A percentile compares a stretch with the other conserved stretches of the same genome.
Conservation (phyloP, 257 asterid genomes). For the Solanum boliviense region DNA sequence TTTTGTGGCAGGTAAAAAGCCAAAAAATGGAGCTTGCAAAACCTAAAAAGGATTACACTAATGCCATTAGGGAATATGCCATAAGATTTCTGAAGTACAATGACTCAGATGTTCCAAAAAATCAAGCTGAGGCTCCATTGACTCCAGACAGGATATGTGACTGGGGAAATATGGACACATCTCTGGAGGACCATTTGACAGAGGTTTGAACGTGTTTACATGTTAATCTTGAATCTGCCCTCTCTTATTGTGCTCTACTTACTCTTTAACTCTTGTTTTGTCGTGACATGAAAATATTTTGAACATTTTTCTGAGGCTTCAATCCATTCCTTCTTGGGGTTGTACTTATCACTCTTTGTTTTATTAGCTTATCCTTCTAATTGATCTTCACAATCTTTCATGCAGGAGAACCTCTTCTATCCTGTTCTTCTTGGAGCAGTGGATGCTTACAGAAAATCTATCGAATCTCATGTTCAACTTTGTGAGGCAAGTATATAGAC, state of each 20-base stretch:
- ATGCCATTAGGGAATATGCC: constrained; percentile 57
- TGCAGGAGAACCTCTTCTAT: constrained; percentile 78
- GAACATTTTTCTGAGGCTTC: not conserved
- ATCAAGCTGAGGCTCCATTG: constrained; percentile 44
- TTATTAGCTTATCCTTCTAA: not conserved
- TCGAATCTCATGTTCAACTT: constrained; percentile 48
- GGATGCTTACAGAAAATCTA: constrained; percentile 55
- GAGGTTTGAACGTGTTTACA: constrained; percentile 38
- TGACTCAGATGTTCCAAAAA: constrained; percentile 13
- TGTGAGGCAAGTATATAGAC: constrained; percentile 43
- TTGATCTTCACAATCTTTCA: constrained; percentile 1
- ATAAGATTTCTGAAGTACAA: constrained; percentile 47
- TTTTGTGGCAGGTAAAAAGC: constrained; percentile 40
- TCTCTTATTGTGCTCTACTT: constrained; percentile 1
- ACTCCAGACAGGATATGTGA: constrained; percentile 53
- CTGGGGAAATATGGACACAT: constrained; percentile 34
- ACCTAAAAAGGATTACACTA: constrained; percentile 25
- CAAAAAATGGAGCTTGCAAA: constrained; percentile 35
- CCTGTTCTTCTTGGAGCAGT: constrained; percentile 52
- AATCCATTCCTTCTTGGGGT: not conserved
- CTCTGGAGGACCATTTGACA: constrained; percentile 51
- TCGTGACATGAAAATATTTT: not conserved
- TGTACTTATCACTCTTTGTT: not conserved
- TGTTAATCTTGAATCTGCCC: not conserved
- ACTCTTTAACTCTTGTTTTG: not conserved